phyloP scores from a whole-genome alignment of 306 rosid species.

The Quercus bicolor region DNA sequence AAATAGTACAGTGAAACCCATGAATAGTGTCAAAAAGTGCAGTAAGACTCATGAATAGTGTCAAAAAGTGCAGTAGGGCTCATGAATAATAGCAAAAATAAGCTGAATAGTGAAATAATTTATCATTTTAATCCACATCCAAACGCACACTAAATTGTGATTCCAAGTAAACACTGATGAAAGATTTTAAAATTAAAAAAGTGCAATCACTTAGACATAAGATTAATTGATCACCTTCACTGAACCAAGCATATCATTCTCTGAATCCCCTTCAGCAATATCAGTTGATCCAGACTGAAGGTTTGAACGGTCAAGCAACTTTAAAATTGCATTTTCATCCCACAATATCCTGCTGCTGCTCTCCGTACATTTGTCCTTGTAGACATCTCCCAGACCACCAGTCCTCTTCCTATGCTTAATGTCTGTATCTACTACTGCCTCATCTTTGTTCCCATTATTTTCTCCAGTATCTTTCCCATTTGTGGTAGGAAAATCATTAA shows the following conservation, averaged over 20 bases:
- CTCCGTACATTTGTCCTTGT: conserved; percentile 90
- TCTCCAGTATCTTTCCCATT: conserved; percentile 66
- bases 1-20: too few relatives aligned
- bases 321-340: conserved; percentile 95
- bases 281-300: conserved; percentile 78
- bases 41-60: too few relatives aligned
- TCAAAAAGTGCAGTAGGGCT: too few relatives aligned
- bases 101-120: too few relatives aligned
- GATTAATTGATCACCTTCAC: conserved; percentile 68
- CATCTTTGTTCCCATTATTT: conserved; percentile 68
- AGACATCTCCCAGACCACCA: conserved; percentile 95
- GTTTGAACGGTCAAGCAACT: conserved; percentile 89
- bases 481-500: conserved; percentile 55
- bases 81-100: too few relatives aligned
- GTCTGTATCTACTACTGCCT: conserved; percentile 61
- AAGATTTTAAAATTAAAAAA: neutral
- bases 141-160: neutral
- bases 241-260: conserved; percentile 92
- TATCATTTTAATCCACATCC: too few relatives aligned
- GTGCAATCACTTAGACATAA: conserved; percentile 22
- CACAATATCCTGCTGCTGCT: conserved; percentile 71
- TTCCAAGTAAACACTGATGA: conserved; percentile 9
- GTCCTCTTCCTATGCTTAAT: conserved; percentile 86
- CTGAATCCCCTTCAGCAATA: conserved; percentile 83
- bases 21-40: too few relatives aligned